Base-by-base conservation (phyloP, 495 filamentous ascomycete genomes). In the Daldinia decipiens region DNA sequence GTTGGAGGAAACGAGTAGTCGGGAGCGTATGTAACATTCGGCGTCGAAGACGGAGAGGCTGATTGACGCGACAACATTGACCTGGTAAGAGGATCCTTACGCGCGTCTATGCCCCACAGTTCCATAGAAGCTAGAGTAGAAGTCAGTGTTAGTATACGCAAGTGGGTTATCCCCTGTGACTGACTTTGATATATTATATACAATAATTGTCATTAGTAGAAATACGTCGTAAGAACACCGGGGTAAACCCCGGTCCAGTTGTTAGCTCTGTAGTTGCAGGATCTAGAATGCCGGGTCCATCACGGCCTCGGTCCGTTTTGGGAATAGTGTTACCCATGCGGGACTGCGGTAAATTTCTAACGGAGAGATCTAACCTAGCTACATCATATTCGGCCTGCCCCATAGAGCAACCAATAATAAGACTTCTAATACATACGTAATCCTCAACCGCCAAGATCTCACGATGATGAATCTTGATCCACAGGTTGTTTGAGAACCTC, bases 401-500 rank as follows among this genome's bases (percentile, higher is more conserved):
- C 2, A 19, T 17, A 6, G 8, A 45, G 40, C 3, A 8, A 19
- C 40, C 40, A 43, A 43, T 43, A 17, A 7, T 4, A 19, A 21
- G 2, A 59, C 9, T 5, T 15, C 27, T 1, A 29, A 54, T 54
- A 54, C 13, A 31, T 54, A 29, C 54, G 54, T 65, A 64, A 70
- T 52, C 54, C 27, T 64, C 59, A 4, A 45, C 45, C n/a, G 67
- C 67, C 55, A 70, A 65, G 55, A 70, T 12, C 47, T 65, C 32
- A 63, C 43, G 67, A 70, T 65, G 60, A 70, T 64, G 67, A 70
- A 55, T 53, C 60, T 64, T 9, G 60, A 65, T 55, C 67, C 67
- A 59, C 60, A 38, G 8, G 13, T 24, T 47, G 45, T 45, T 55
- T 19, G 54, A 47, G 27, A 64, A 60, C 13, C 27, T 17, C 26